Base-by-base conservation (phyloP, 768 basidiomycete species). In the Lentinula aciculospora region DNA sequence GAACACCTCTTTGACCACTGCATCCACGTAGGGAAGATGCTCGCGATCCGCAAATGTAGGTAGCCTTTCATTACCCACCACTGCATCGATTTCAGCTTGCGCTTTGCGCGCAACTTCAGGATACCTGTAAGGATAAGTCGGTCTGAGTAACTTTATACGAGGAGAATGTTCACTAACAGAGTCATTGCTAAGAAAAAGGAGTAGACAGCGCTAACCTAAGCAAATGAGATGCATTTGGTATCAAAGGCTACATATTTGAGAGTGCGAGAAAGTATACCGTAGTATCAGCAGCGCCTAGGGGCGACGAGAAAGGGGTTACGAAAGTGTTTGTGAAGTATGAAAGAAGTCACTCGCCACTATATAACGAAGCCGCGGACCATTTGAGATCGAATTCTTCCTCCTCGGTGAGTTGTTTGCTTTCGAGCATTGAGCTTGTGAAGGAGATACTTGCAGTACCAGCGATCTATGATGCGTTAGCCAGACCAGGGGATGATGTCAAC, bases 371-470 rank as follows among this genome's bases (percentile, higher is more conserved):
- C 31, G 81, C 75, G 37, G 84, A 81, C 83, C 86, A 86, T 66
- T 85, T 88, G 58, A 89, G 72, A 60, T 82, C 78, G 51, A 77
- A 70, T 58, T 87, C 84, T 58, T 86, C 83, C 58, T 85, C 81
- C 3, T 70, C 67, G 47, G 69, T 78, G 29, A 83, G 64, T 9
- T 72, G 68, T 63, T 78, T 80, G 23, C 70, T 74, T 62, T 86
- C 78, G 27, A 88, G 75, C 57, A 84, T 67, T 27, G 75, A 73
- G 23, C 84, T 84, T 1, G 81, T 79, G 65, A 84, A 86, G 6
- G 85, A 88, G 15, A 74, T 65, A 21, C 74, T 67, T 21, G 79
- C 80, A n/a, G 74, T 78, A n/a, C 86, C 85, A 56, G 80, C 75
- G 34, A 76, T 78, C 87, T 89, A 55, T 12, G 25, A 51, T 32